Percentiles rank a stretch among this genome's conserved stretches.
Evolutionary conservation across 495 filamentous ascomycete species (phyloP).

Genomic region (Aspergillus conjunctus): DNA sequence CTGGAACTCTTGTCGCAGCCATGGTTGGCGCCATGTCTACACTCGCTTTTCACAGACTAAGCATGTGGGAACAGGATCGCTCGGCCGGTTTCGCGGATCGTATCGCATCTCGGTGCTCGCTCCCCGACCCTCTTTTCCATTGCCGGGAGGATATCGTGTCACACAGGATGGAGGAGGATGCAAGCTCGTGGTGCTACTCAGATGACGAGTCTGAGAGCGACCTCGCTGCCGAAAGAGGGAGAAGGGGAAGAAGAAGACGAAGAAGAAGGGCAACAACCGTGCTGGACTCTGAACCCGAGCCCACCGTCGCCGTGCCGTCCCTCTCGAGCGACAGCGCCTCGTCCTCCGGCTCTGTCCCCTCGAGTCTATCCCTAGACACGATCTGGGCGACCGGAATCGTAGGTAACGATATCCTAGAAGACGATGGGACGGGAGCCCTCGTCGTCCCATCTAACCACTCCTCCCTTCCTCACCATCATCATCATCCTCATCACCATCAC

Average conservation of each 20-base stretch:
- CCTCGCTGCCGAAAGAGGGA: too few species aligned
- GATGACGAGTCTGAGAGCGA: too few species aligned
- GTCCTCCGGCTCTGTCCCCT: slow-evolving; percentile 17
- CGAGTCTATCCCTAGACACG: slow-evolving; percentile 25
- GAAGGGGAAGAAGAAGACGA: too few species aligned
- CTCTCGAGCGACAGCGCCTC: slow-evolving; percentile 26
- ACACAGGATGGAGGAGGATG: slow-evolving; percentile 9
- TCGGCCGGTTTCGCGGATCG: slow-evolving; percentile 13
- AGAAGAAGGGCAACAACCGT: neutral
- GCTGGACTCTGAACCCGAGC: neutral
- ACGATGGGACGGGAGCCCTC: slow-evolving; percentile 30
- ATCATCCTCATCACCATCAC: too few species aligned
- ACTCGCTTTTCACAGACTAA: slow-evolving; percentile 26
- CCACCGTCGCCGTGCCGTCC: slow-evolving; percentile 25
- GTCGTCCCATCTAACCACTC: slow-evolving; percentile 25
- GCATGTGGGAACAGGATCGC: slow-evolving; percentile 28
- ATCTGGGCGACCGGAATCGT: slow-evolving; percentile 25
- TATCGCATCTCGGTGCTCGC: slow-evolving; percentile 18
- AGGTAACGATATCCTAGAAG: slow-evolving; percentile 28
- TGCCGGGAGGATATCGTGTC: slow-evolving; percentile 2
- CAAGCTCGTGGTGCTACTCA: neutral
- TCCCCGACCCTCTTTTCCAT: slow-evolving; percentile 1
- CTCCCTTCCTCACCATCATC: too few species aligned
- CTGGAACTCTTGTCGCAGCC: slow-evolving; percentile 10
- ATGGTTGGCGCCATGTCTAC: slow-evolving; percentile 18